A percentile compares a stretch with the other conserved stretches of the same genome.
These are phyloP conservation scores for Fusarium decemcellulare DNA, from an alignment of 2,329 filamentous ascomycete genomes.

Conservation along the genomic window DNA sequence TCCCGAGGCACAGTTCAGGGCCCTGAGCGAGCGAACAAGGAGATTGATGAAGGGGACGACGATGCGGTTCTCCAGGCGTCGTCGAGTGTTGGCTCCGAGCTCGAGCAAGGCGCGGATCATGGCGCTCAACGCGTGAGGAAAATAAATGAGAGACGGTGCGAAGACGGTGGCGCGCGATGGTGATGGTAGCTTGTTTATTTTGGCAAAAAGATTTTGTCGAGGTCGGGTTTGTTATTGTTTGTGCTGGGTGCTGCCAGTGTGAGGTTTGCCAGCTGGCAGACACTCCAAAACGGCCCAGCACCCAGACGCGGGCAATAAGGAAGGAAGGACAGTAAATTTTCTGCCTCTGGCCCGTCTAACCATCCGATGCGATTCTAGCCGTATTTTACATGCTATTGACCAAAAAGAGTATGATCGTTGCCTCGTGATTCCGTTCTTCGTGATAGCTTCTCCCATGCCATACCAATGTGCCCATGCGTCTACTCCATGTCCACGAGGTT, in stretches of 20 bases:
- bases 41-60: neutral
- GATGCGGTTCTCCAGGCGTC: neutral
- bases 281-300: slow-evolving; percentile 11
- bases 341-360: neutral
- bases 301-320: neutral
- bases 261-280: slow-evolving; percentile 23
- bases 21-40: neutral
- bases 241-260: slow-evolving; percentile 4
- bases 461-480: neutral
- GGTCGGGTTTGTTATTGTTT: slow-evolving; percentile 10
- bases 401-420: neutral
- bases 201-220: slow-evolving; percentile 7
- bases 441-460: neutral
- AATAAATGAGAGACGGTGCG: neutral
- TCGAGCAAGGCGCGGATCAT: slow-evolving; percentile 2
- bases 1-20: neutral
- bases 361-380: slow-evolving; percentile 7
- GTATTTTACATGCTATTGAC: neutral
- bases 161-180: neutral
- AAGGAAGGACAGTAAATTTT: slow-evolving; percentile 11
- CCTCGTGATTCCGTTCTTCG: neutral
- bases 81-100: neutral
- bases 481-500: neutral
- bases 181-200: neutral
- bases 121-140: slow-evolving; percentile 3